Percentiles rank a stretch among this genome's conserved stretches.
These are phyloP conservation scores for Leccinum solheimii DNA, from an alignment of 1,284 basidiomycete species.

Conservation along the genomic window DNA sequence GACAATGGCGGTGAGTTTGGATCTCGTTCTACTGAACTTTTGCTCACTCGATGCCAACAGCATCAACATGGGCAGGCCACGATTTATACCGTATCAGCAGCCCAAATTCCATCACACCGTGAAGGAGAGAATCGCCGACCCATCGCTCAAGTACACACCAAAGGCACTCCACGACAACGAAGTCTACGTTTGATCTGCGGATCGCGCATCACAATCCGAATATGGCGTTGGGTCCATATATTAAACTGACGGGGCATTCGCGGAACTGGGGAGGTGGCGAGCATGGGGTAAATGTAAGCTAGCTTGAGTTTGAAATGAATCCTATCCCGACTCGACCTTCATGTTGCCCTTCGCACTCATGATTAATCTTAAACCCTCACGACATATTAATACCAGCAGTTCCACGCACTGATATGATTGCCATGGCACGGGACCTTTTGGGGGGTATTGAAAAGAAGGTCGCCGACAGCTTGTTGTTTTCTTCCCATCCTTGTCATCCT, in stretches of 20 bases:
- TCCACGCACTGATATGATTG: background rate
- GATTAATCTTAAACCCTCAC: too few species aligned
- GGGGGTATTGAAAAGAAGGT: too few species aligned
- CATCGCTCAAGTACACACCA: conserved; percentile 29
- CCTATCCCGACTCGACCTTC: too few species aligned
- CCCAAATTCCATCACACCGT: conserved; percentile 37
- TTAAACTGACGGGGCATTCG: too few species aligned
- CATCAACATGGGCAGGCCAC: conserved; percentile 33
- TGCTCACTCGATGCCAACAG: conserved; percentile 11
- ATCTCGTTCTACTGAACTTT: background rate
- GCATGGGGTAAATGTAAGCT: too few species aligned
- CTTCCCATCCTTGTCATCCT: background rate
- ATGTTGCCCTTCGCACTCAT: too few species aligned
- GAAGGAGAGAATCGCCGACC: conserved; percentile 30
- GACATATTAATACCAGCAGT: background rate
- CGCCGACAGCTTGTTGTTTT: background rate
- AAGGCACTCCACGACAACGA: conserved; percentile 25
- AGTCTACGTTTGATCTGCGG: conserved; percentile 22
- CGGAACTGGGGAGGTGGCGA: too few species aligned
- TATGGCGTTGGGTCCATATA: too few species aligned
- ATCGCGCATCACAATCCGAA: too few species aligned
- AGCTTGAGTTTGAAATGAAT: too few species aligned
- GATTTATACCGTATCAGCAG: conserved; percentile 24
- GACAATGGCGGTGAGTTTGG: conserved; percentile 26
- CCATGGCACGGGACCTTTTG: background rate